A percentile compares a stretch with the other conserved stretches of the same genome.
Evolutionary conservation across 2,329 filamentous ascomycete genomes (phyloP).

Genomic region (Curvularia sp.): DNA sequence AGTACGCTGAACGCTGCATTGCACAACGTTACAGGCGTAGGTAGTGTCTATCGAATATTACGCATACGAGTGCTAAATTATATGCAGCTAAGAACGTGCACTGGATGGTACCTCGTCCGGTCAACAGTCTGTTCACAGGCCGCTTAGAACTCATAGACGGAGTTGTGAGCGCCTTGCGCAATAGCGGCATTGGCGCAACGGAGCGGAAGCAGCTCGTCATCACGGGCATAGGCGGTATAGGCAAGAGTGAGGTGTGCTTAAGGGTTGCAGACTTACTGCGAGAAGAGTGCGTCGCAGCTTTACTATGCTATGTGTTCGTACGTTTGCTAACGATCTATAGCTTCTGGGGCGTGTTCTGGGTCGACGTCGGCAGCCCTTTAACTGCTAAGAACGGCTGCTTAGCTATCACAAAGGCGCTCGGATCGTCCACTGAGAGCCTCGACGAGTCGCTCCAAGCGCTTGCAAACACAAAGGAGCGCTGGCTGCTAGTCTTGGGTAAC

Average conservation of each 20-base stretch:
- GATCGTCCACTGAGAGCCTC: not conserved
- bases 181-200: not conserved
- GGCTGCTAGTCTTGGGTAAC: not conserved
- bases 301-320: not conserved
- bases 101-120: not conserved
- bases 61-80: not conserved
- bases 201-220: constrained; percentile 34
- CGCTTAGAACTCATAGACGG: not conserved
- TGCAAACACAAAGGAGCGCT: not conserved
- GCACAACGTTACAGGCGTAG: not conserved
- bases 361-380: constrained; percentile 34
- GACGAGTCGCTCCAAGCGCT: not conserved
- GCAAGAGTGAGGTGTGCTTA: constrained; percentile 47
- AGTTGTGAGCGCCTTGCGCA: not conserved
- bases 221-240: constrained; percentile 38
- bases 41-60: not conserved
- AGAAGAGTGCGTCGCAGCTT: constrained; percentile 25
- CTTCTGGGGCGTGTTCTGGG: constrained; percentile 46
- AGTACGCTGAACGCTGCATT: not conserved
- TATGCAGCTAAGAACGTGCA: not conserved
- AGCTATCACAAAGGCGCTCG: constrained; percentile 24
- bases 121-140: not conserved
- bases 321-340: constrained; percentile 24
- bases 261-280: constrained; percentile 33
- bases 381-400: constrained; percentile 35